phyloP scores from a whole-genome alignment of 352 stramenopile genomes.

The Globisporangium perplexum region DNA sequence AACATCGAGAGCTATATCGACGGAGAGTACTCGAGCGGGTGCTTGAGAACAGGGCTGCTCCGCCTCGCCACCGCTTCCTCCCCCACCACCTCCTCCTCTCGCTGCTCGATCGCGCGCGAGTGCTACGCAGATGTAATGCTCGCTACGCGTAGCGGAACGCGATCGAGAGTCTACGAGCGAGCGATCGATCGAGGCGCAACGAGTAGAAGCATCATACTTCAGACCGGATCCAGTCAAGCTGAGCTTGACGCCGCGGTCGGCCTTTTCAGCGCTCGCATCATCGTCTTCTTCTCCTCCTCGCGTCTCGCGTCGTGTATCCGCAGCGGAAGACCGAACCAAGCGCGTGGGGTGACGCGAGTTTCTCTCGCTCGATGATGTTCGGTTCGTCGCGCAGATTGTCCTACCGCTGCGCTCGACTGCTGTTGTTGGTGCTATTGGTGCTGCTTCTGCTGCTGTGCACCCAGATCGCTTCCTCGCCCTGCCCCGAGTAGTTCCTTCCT shows the following conservation, averaged over 20 bases:
- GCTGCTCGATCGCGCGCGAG: not conserved
- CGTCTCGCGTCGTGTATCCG: too few relatives aligned
- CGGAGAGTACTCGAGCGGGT: too few relatives aligned
- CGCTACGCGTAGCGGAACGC: not conserved
- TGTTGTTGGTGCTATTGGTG: too few relatives aligned
- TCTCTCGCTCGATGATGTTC: not conserved
- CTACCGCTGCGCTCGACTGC: not conserved
- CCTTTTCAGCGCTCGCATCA: not conserved
- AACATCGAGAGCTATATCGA: not conserved
- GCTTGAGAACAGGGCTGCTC: too few relatives aligned
- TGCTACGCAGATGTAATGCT: not conserved
- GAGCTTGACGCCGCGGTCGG: not conserved
- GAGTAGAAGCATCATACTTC: too few relatives aligned
- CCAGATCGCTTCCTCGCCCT: too few relatives aligned
- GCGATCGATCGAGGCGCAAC: not conserved
- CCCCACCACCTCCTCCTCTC: not conserved
- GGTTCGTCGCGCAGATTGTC: not conserved
- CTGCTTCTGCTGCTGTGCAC: too few relatives aligned
- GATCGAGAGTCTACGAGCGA: not conserved
- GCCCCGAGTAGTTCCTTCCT: too few relatives aligned
- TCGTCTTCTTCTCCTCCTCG: not conserved
- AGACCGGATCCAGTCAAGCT: too few relatives aligned
- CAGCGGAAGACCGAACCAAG: not conserved
- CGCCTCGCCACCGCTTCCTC: too few relatives aligned
- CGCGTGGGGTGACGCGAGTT: too few relatives aligned